Conservation (phyloP, 192 early-diverging fungal genomes). For the Coemansia sp. region DNA sequence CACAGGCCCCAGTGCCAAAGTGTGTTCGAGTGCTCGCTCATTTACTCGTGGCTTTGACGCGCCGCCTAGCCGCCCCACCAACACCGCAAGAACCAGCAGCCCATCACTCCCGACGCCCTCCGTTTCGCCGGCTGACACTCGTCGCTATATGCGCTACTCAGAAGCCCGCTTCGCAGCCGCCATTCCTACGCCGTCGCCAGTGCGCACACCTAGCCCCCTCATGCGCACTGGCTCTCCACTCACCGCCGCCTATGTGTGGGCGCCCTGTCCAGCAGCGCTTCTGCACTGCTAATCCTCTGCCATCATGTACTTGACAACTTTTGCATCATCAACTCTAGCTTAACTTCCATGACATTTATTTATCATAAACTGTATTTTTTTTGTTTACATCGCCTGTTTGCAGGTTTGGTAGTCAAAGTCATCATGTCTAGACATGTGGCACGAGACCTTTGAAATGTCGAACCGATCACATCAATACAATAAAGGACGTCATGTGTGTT, state of each 20-base stretch:
- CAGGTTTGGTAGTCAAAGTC: too few species aligned
- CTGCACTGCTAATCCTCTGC: conserved; percentile 37
- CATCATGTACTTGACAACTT: neutral
- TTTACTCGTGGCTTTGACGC: conserved; percentile 22
- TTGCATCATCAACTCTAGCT: neutral
- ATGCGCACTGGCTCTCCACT: conserved; percentile 39
- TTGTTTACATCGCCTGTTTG: too few species aligned
- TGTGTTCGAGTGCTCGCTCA: conserved; percentile 6
- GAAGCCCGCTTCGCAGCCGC: conserved; percentile 38
- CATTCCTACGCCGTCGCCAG: conserved; percentile 8
- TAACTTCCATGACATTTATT: neutral
- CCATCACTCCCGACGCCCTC: conserved; percentile 1
- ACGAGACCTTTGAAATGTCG: too few species aligned
- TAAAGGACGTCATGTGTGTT: neutral
- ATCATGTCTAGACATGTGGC: too few species aligned
- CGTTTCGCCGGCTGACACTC: conserved; percentile 22
- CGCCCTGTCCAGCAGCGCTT: conserved; percentile 19
- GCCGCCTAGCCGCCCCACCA: neutral
- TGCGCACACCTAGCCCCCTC: conserved; percentile 32
- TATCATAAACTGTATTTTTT: too few species aligned
- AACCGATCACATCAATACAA: too few species aligned
- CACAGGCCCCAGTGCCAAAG: conserved; percentile 1
- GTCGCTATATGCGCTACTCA: conserved; percentile 51
- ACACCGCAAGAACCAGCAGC: neutral
- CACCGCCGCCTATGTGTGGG: conserved; percentile 24